Evolutionary conservation across 225 moss, liverwort and hornwort genomes (phyloP).

Genomic region (Polytrichum formosum): DNA sequence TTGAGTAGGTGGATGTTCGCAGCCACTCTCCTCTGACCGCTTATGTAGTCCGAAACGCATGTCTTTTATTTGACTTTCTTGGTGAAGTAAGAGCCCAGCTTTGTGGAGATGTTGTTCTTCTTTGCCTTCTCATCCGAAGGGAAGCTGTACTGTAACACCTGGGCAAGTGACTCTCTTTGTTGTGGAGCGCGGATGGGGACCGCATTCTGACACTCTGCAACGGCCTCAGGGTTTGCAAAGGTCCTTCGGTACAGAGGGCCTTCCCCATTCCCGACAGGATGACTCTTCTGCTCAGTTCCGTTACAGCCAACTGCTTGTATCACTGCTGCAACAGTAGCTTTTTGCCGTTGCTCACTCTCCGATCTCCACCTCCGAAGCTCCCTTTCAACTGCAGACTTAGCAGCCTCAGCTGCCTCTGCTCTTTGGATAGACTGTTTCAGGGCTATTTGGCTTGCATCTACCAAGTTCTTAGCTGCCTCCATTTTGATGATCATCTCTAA

Average conservation of each 20-base stretch:
- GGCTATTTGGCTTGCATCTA: constrained; percentile 32
- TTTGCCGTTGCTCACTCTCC: constrained; percentile 45
- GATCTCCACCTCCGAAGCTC: constrained; percentile 46
- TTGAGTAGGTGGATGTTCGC: no score
- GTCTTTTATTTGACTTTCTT: constrained; percentile 24
- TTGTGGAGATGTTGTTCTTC: constrained; percentile 8
- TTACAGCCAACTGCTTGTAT: constrained; percentile 29
- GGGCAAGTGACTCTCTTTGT: constrained; percentile 20
- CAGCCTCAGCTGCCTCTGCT: constrained; percentile 37
- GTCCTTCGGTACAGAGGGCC: neutral
- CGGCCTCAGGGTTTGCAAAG: neutral
- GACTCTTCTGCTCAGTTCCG: neutral
- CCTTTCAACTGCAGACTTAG: constrained; percentile 39
- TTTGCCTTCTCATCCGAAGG: constrained; percentile 5
- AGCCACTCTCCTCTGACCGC: no score
- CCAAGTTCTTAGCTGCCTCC: constrained; percentile 13
- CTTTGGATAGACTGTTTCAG: constrained; percentile 34
- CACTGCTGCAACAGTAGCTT: constrained; percentile 33
- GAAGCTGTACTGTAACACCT: constrained; percentile 17
- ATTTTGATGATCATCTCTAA: constrained; percentile 29
- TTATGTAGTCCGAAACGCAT: no score
- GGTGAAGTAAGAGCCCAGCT: constrained; percentile 35
- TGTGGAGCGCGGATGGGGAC: constrained; percentile 3
- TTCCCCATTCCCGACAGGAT: neutral
- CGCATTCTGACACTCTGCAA: neutral